Conservation (phyloP, 2,329 filamentous ascomycete genomes). For the Neoarthrinium moseri region DNA sequence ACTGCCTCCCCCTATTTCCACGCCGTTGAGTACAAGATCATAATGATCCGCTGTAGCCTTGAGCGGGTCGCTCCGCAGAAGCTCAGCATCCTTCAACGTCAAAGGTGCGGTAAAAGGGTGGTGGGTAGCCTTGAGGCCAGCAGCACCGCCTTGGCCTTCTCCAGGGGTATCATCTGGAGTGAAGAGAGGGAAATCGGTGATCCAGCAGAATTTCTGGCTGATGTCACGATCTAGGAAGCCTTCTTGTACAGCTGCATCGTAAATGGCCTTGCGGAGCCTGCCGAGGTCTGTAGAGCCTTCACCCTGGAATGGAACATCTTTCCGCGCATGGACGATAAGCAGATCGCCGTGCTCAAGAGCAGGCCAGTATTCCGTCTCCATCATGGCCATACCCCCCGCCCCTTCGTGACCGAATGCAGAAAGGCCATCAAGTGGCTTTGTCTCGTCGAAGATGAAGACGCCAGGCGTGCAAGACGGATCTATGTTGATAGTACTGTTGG, state of each 20-base stretch:
- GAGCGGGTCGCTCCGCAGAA: conserved; percentile 71
- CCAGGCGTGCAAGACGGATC: conserved; percentile 79
- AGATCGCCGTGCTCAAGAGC: conserved; percentile 70
- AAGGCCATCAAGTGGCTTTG: conserved; percentile 73
- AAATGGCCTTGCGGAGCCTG: conserved; percentile 67
- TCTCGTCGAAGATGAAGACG: conserved; percentile 71
- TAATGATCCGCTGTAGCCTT: conserved; percentile 82
- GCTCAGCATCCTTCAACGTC: conserved; percentile 67
- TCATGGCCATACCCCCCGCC: conserved; percentile 21
- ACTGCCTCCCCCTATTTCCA: conserved; percentile 91
- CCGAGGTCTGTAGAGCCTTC: conserved; percentile 69
- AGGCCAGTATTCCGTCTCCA: conserved; percentile 17
- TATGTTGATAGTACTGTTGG: conserved; percentile 53
- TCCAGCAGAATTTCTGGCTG: conserved; percentile 74
- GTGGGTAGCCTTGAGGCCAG: conserved; percentile 84
- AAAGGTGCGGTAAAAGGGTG: conserved; percentile 94
- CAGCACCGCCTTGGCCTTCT: conserved; percentile 77
- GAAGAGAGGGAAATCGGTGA: conserved; percentile 90
- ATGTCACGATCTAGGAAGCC: conserved; percentile 48
- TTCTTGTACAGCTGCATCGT: conserved; percentile 66
- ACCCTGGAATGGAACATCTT: conserved; percentile 62
- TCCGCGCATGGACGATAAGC: conserved; percentile 77
- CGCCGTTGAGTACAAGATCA: conserved; percentile 92
- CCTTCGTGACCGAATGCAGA: conserved; percentile 40
- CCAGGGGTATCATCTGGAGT: conserved; percentile 59